These are phyloP conservation scores for Pichia terricola DNA, from an alignment of 1,139 yeast species.

Conservation along the genomic window DNA sequence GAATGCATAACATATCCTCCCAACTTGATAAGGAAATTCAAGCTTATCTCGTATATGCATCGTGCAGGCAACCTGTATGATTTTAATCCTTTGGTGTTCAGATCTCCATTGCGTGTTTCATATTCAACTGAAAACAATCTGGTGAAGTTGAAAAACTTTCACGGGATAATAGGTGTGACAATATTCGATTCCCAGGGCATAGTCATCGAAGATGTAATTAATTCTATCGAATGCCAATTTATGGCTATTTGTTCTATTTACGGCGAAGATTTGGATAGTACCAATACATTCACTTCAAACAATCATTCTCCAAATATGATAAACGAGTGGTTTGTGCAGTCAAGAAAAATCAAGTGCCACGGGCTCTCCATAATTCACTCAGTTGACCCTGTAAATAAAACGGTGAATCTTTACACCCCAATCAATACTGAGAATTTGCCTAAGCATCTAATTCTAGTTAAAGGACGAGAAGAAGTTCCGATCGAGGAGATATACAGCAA, in stretches of 20 bases:
- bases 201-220: slow-evolving; percentile 30
- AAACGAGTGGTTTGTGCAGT: not conserved
- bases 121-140: slow-evolving; percentile 25
- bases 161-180: slow-evolving; percentile 32
- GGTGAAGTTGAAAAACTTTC: slow-evolving; percentile 20
- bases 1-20: slow-evolving; percentile 31
- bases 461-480: slow-evolving; percentile 62
- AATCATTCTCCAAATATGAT: not conserved
- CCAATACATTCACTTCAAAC: no score
- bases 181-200: slow-evolving; percentile 30
- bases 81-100: slow-evolving; percentile 40
- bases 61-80: slow-evolving; percentile 27
- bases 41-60: slow-evolving; percentile 48
- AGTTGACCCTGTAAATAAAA: slow-evolving; percentile 32
- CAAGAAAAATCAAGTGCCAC: slow-evolving; percentile 20
- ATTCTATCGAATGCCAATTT: slow-evolving; percentile 44
- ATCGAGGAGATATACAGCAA: slow-evolving; percentile 27
- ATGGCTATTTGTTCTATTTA: slow-evolving; percentile 37
- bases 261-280: slow-evolving; percentile 8
- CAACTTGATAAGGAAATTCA: slow-evolving; percentile 42
- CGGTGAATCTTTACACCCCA: slow-evolving; percentile 55
- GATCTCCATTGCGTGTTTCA: slow-evolving; percentile 42
- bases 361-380: slow-evolving; percentile 56
- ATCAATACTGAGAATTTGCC: slow-evolving; percentile 16
- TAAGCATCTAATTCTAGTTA: slow-evolving; percentile 37